Conservation (phyloP, 805 yeast genomes). For the Nakazawaea holstii region DNA sequence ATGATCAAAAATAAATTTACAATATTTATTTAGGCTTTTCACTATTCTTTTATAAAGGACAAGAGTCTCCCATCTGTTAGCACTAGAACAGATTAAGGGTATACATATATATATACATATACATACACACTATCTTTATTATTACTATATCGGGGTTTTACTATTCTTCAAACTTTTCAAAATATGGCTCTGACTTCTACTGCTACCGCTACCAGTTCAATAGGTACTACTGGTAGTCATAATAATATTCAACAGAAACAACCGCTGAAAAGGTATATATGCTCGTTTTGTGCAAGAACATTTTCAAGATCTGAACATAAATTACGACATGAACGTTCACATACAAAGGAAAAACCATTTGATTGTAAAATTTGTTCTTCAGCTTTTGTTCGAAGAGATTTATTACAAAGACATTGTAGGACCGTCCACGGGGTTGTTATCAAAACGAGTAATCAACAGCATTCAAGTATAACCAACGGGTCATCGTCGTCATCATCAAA, state of each 20-base stretch:
- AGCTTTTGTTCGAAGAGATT: conserved; percentile 72
- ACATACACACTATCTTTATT: too few species aligned
- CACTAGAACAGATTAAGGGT: too few species aligned
- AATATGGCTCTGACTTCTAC: neutral
- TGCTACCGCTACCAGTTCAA: neutral
- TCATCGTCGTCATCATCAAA: neutral
- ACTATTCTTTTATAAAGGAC: too few species aligned
- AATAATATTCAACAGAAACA: conserved; percentile 19
- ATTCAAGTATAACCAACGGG: conserved; percentile 11
- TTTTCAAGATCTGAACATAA: conserved; percentile 78
- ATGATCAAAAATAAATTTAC: too few species aligned
- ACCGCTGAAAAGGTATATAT: conserved; percentile 62
- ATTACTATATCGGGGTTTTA: too few species aligned
- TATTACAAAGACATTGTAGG: conserved; percentile 69
- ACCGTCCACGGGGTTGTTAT: conserved; percentile 57
- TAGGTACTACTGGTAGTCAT: neutral
- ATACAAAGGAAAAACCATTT: conserved; percentile 77
- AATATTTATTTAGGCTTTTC: too few species aligned
- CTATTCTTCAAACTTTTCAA: neutral
- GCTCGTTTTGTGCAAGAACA: conserved; percentile 76
- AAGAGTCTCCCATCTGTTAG: too few species aligned
- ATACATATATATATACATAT: too few species aligned
- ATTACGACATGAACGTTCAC: conserved; percentile 73
- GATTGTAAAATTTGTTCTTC: conserved; percentile 65
- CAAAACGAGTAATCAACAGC: conserved; percentile 19